phyloP scores from a whole-genome alignment of 2,329 filamentous ascomycete genomes.

The Neoarthrinium moseri region DNA sequence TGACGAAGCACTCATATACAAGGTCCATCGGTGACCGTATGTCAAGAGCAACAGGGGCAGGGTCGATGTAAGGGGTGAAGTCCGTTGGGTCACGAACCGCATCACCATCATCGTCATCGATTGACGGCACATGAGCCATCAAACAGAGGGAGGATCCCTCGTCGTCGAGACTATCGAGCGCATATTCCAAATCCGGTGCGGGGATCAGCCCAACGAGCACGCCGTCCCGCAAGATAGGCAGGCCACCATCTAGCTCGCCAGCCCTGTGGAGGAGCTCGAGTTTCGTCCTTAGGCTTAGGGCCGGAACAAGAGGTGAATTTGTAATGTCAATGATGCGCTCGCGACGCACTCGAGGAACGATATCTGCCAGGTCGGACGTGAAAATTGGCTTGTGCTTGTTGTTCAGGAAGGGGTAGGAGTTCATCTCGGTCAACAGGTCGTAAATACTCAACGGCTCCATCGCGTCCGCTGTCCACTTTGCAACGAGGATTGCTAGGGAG shows the following conservation, averaged over 20 bases:
- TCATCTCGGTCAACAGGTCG: conserved; percentile 93
- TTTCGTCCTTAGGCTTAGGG: conserved; percentile 73
- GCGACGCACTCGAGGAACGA: conserved; percentile 72
- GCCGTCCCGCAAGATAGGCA: conserved; percentile 79
- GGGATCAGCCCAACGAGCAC: conserved; percentile 88
- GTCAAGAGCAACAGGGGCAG: conserved; percentile 84
- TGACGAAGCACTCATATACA: conserved; percentile 95
- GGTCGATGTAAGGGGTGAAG: conserved; percentile 89
- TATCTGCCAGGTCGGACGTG: conserved; percentile 83
- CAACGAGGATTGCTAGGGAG: conserved; percentile 84
- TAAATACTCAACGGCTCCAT: conserved; percentile 95
- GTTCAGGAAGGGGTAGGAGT: conserved; percentile 95
- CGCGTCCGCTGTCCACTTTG: conserved; percentile 98
- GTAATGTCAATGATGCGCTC: conserved; percentile 88
- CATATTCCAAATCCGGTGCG: conserved; percentile 89
- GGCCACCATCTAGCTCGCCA: conserved; percentile 87
- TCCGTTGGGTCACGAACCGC: conserved; percentile 66
- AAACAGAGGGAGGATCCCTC: conserved; percentile 74
- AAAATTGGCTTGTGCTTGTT: conserved; percentile 93
- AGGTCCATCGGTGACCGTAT: conserved; percentile 89
- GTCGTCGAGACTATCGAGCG: conserved; percentile 78
- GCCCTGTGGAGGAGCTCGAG: conserved; percentile 78
- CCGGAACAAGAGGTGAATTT: conserved; percentile 75
- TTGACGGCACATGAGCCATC: conserved; percentile 69
- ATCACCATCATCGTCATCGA: conserved; percentile 62